phyloP scores from a whole-genome alignment of 140 eudicot species.

The Cichorium intybus region DNA sequence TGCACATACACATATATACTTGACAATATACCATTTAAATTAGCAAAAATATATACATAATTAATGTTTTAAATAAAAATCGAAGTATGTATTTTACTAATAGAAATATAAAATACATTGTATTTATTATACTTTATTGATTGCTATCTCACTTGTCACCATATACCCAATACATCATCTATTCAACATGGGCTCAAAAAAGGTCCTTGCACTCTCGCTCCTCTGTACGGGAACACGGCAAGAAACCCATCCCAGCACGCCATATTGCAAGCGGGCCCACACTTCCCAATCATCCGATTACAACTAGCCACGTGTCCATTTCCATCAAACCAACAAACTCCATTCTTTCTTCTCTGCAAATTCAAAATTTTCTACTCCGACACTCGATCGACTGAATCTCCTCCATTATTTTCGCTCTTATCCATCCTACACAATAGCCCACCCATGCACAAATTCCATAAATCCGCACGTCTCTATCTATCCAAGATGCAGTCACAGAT shows the following conservation, averaged over 20 bases:
- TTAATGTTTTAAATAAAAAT: too few species aligned
- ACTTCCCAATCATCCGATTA: not conserved
- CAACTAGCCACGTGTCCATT: not conserved
- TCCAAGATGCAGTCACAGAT: conserved; percentile 40
- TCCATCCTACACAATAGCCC: not conserved
- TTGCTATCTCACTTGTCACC: too few species aligned
- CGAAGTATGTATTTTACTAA: too few species aligned
- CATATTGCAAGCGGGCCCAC: conserved; percentile 1
- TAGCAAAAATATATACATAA: too few species aligned
- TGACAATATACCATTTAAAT: too few species aligned
- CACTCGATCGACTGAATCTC: not conserved
- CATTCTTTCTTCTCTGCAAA: not conserved
- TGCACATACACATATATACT: too few species aligned
- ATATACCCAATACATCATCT: too few species aligned
- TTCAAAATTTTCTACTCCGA: not conserved
- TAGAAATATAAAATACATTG: too few species aligned
- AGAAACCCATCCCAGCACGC: conserved; percentile 4
- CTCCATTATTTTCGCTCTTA: not conserved
- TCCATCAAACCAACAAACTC: not conserved
- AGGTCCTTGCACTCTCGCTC: not conserved
- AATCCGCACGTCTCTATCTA: conserved; percentile 8
- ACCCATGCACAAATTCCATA: conserved; percentile 24
- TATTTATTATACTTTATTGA: too few species aligned
- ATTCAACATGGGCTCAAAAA: not conserved
- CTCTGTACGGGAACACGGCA: not conserved